Conservation (phyloP, 1,284 basidiomycete species). For the Leccinum pachyderme region DNA sequence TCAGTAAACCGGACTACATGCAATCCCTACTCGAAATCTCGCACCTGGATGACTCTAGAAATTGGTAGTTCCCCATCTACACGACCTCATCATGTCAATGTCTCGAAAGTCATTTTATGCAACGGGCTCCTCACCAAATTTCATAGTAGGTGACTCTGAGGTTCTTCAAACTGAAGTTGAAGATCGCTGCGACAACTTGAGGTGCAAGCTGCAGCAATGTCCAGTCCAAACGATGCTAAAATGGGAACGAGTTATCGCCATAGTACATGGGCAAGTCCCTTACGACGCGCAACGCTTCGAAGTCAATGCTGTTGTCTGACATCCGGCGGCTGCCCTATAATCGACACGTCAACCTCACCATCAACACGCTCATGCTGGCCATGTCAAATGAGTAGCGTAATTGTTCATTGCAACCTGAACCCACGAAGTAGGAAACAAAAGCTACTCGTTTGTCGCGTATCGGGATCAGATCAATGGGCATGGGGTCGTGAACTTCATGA, state of each 20-base stretch:
- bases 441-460: no score
- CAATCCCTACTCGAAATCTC: not conserved
- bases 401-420: no score
- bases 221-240: not conserved
- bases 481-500: no score
- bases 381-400: no score
- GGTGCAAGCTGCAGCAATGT: slow-evolving; percentile 23
- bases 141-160: slow-evolving; percentile 11
- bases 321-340: no score
- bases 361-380: no score
- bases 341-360: no score
- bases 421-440: no score
- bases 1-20: not conserved
- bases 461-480: no score
- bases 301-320: no score
- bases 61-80: slow-evolving; percentile 18
- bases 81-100: not conserved
- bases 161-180: slow-evolving; percentile 21
- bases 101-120: not conserved
- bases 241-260: not conserved
- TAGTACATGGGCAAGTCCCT: no score
- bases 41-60: slow-evolving; percentile 23
- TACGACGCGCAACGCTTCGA: no score
- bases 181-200: slow-evolving; percentile 19
- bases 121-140: slow-evolving; percentile 16